phyloP scores from a whole-genome alignment of 805 yeast genomes.

The Candida boleticola region DNA sequence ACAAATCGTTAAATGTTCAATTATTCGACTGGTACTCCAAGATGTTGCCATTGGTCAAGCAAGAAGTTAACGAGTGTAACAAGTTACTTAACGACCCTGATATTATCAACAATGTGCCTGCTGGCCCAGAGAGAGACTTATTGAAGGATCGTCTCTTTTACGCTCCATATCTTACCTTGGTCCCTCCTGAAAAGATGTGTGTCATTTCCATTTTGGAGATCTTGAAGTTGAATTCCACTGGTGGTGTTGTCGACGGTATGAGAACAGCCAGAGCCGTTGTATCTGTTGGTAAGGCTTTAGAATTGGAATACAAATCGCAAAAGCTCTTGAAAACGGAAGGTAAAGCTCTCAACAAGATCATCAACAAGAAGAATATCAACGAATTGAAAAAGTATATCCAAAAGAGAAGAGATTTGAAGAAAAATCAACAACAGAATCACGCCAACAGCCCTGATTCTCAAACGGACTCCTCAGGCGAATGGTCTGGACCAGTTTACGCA shows the following conservation, averaged over 20 bases:
- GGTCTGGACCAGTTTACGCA: constrained; percentile 38
- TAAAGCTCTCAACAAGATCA: constrained; percentile 39
- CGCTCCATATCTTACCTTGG: constrained; percentile 74
- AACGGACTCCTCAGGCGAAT: constrained; percentile 10
- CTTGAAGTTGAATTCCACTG: constrained; percentile 68
- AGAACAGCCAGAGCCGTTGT: constrained; percentile 79
- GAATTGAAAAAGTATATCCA: constrained; percentile 46
- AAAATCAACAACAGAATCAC: constrained; percentile 10
- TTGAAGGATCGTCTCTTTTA: constrained; percentile 50
- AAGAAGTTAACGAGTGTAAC: constrained; percentile 60
- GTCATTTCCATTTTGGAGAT: constrained; percentile 83
- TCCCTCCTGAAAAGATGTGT: constrained; percentile 76
- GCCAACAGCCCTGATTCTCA: background rate
- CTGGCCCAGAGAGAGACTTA: constrained; percentile 17
- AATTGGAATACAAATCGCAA: constrained; percentile 77
- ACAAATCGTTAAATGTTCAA: constrained; percentile 64
- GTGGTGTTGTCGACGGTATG: constrained; percentile 78
- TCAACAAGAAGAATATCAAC: constrained; percentile 40
- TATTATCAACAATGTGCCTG: constrained; percentile 6
- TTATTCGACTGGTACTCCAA: constrained; percentile 83
- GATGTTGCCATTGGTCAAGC: constrained; percentile 66
- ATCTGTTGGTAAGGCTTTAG: constrained; percentile 80
- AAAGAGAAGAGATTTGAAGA: constrained; percentile 14
- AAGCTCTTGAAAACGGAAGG: constrained; percentile 57
- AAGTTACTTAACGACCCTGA: constrained; percentile 32